These are phyloP conservation scores for Tremellales sp. DNA, from an alignment of 1,284 basidiomycete genomes.

Conservation along the genomic window DNA sequence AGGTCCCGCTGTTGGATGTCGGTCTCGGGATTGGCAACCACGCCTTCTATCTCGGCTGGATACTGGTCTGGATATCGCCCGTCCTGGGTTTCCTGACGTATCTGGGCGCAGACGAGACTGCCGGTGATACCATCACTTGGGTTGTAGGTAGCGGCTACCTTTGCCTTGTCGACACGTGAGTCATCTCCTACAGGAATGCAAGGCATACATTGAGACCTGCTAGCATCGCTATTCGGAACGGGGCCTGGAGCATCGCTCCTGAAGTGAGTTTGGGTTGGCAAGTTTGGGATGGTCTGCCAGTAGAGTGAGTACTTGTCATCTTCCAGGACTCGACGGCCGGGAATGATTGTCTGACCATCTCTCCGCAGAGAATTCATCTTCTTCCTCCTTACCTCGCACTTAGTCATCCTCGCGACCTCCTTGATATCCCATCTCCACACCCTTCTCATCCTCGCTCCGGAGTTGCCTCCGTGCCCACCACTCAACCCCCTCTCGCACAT, in stretches of 20 bases:
- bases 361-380: conserved; percentile 36
- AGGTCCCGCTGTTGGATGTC: not conserved
- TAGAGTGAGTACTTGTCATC: conserved; percentile 28
- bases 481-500: conserved; percentile 28
- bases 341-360: not conserved
- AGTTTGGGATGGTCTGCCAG: conserved; percentile 32
- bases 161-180: conserved; percentile 38
- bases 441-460: conserved; percentile 26
- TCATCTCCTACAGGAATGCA: not conserved
- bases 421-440: conserved; percentile 40
- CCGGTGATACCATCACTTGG: conserved; percentile 8
- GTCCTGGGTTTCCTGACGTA: conserved; percentile 32
- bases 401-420: conserved; percentile 31
- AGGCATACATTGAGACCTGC: not conserved
- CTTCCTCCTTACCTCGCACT: conserved; percentile 37
- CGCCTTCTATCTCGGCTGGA: conserved; percentile 38
- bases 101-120: conserved; percentile 20
- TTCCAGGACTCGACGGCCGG: not conserved
- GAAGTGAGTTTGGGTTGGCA: conserved; percentile 26
- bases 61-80: conserved; percentile 36
- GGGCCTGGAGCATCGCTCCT: conserved; percentile 31
- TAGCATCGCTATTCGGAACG: conserved; percentile 30
- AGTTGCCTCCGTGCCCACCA: conserved; percentile 34
- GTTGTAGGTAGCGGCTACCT: conserved; percentile 25
- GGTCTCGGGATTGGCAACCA: conserved; percentile 9